These are phyloP conservation scores for Terana coerulea DNA, from an alignment of 768 basidiomycete species.

Conservation along the genomic window DNA sequence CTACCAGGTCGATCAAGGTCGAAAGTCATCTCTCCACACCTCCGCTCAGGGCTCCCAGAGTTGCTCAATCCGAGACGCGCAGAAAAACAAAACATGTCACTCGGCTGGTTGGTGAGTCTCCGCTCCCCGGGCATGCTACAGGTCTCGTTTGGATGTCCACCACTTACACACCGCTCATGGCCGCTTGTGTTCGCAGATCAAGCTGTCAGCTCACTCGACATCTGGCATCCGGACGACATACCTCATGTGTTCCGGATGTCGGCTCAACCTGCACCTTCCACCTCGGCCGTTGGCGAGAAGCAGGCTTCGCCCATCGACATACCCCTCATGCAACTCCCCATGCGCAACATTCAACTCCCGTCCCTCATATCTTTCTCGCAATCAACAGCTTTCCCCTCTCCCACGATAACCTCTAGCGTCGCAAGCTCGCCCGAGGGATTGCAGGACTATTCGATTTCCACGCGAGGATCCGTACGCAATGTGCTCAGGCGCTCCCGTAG, in stretches of 20 bases:
- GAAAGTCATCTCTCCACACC: constrained; percentile 25
- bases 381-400: constrained; percentile 29
- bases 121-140: not conserved
- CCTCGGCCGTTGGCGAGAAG: constrained; percentile 15
- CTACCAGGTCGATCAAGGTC: constrained; percentile 32
- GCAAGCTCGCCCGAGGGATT: constrained; percentile 16
- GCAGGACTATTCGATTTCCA: constrained; percentile 44
- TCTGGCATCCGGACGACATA: constrained; percentile 78
- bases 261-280: not conserved
- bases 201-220: constrained; percentile 74
- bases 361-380: constrained; percentile 51
- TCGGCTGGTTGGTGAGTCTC: constrained; percentile 63
- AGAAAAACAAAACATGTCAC: constrained; percentile 64
- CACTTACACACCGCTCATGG: too few relatives aligned
- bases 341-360: constrained; percentile 42
- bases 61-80: constrained; percentile 37
- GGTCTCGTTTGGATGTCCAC: too few relatives aligned
- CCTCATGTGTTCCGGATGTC: constrained; percentile 46
- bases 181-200: constrained; percentile 48
- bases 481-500: too few relatives aligned
- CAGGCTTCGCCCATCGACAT: constrained; percentile 28
- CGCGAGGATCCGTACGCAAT: constrained; percentile 82
- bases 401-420: constrained; percentile 24
- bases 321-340: constrained; percentile 13
- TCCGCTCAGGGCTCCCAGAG: constrained; percentile 27